Evolutionary conservation across 2,329 filamentous ascomycete genomes (phyloP).

Genomic region (Exutisphaerella laricina): DNA sequence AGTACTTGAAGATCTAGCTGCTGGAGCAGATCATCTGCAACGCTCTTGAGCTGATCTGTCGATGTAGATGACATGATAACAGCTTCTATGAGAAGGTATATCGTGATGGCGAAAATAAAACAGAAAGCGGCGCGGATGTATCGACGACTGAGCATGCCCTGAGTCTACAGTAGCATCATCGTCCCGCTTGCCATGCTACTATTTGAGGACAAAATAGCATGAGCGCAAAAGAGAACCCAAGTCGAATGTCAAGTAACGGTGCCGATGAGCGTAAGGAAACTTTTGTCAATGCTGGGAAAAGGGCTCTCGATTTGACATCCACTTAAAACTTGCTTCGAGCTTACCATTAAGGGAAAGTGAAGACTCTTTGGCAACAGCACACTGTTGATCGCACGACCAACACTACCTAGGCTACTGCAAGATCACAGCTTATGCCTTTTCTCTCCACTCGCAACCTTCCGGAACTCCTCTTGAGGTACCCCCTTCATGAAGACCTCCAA

Average conservation of each 20-base stretch:
- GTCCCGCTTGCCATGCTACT: too few species aligned
- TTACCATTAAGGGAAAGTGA: too few species aligned
- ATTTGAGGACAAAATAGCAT: too few species aligned
- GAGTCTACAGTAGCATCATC: background rate
- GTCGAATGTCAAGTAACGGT: too few species aligned
- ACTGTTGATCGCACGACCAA: background rate
- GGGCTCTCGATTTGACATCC: too few species aligned
- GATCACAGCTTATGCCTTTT: constrained; percentile 85
- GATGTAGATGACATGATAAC: too few species aligned
- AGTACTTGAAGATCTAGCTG: constrained; percentile 1
- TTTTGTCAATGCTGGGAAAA: too few species aligned
- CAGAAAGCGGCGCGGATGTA: background rate
- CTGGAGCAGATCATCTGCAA: constrained; percentile 1
- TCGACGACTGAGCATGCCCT: background rate
- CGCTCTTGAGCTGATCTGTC: background rate
- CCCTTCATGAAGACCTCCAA: constrained; percentile 74
- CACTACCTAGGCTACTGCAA: too few species aligned
- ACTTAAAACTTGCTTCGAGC: too few species aligned
- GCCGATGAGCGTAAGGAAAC: too few species aligned
- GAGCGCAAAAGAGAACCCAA: too few species aligned
- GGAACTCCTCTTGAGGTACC: constrained; percentile 82
- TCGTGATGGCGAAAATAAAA: background rate
- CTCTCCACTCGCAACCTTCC: constrained; percentile 74
- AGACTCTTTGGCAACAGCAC: too few species aligned
- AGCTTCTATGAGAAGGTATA: background rate